Evolutionary conservation across 2,329 filamentous ascomycete genomes (phyloP), one percentile per base, ranked within the genome.

Genomic region (Exserohilum turcica): DNA sequence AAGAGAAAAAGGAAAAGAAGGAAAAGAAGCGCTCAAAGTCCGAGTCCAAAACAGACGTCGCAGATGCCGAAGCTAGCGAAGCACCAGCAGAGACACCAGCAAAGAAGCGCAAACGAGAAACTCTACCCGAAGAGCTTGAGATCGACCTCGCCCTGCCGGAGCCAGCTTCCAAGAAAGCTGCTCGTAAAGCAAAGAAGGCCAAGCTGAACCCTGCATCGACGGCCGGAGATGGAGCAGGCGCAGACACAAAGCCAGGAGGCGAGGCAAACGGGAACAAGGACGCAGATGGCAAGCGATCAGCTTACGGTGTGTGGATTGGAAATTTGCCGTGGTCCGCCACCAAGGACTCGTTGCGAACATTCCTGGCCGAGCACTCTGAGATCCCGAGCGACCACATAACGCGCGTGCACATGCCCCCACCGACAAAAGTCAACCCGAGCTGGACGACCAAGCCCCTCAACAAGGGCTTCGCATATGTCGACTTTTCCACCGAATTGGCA

Each of bases 401-500:
- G 1, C 84, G 94, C 55, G 80, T 97, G 45, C 88, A 97, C 74
- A 79, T 97, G 69, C 92, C 92, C 1, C 83, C 78, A 18, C 79
- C 81, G 3, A 71, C 66, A 6, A 70, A 72, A 28, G 63, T 70
- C 5, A 68, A 67, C 31, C 64, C 67, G 18, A 67, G 59, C 12
- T 77, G 77, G 60, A 79, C 78, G 60, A 75, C 75, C 29, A 84
- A 81, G 65, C 76, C 82, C 18, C 80, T 87, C 65, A 99, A 97
- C 79, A 93, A 89, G 76, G 95, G 94, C 13, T 99, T 97, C 71
- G 94, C 94, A 48, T 99, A 99, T 71, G 86, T 99, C 60, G 95
- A 99, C 73, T 96, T 99, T 71, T 79, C 85, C 39, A 88, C 83
- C 19, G 69, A 80, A 16, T 83, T 87, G 35, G 84, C 86, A 37